These are phyloP conservation scores for Xylaria bambusicola DNA, from an alignment of 495 filamentous ascomycete species.

Conservation along the genomic window DNA sequence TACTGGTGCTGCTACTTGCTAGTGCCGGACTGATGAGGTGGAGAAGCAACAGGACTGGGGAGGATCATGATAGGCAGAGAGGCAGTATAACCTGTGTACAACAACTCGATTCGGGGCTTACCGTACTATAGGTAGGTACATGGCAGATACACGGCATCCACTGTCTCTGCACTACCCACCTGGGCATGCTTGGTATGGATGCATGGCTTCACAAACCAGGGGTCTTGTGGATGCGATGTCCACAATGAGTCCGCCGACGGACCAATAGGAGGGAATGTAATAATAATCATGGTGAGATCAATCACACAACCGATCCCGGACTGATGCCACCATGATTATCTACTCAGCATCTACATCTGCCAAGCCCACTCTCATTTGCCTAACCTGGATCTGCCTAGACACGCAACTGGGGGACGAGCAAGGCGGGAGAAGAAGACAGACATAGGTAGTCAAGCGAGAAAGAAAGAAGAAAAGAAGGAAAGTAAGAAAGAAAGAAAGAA, in stretches of 20 bases:
- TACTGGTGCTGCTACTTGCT: no score
- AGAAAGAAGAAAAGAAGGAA: not conserved
- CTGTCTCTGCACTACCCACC: no score
- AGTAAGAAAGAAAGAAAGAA: not conserved
- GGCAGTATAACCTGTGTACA: no score
- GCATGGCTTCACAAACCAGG: not conserved
- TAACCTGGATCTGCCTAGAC: not conserved
- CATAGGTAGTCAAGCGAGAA: not conserved
- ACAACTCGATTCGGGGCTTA: no score
- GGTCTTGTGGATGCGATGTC: not conserved
- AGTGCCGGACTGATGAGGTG: no score
- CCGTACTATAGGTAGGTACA: no score
- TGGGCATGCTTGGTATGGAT: not conserved
- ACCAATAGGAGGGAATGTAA: slow-evolving; percentile 7
- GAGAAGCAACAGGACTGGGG: no score
- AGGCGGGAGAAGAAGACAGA: not conserved
- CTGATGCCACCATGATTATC: slow-evolving; percentile 6
- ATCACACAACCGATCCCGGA: slow-evolving; percentile 1
- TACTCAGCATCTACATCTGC: slow-evolving; percentile 11
- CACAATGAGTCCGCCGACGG: not conserved
- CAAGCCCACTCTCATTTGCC: slow-evolving; percentile 13
- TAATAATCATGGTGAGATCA: slow-evolving; percentile 14
- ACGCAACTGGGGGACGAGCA: no score
- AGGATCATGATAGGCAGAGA: no score
- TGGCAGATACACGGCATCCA: no score